Evolutionary conservation across 768 basidiomycete species (phyloP).

Genomic region (Galerina marginata): DNA sequence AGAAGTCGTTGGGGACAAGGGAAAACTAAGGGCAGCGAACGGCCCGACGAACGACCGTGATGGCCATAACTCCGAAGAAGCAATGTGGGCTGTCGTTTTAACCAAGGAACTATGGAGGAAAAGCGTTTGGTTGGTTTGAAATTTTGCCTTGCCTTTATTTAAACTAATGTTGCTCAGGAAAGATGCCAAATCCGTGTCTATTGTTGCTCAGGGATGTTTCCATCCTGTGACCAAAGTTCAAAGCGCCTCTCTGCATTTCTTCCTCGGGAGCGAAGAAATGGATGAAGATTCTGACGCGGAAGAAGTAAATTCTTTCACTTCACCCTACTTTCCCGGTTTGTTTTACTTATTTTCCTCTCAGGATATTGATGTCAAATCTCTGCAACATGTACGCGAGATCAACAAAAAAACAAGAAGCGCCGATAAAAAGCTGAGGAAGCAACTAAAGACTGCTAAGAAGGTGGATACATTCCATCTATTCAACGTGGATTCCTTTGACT

Average conservation of each 20-base stretch:
- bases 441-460: conserved; percentile 76
- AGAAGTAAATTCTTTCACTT: conserved; percentile 50
- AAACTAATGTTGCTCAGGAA: conserved; percentile 55
- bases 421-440: conserved; percentile 80
- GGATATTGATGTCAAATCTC: conserved; percentile 69
- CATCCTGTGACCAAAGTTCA: conserved; percentile 95
- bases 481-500: background rate
- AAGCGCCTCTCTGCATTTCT: conserved; percentile 93
- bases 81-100: conserved; percentile 96
- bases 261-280: conserved; percentile 87
- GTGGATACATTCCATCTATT: conserved; percentile 39
- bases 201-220: conserved; percentile 89
- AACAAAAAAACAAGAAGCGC: conserved; percentile 91
- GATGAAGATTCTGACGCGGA: conserved; percentile 76
- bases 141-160: background rate
- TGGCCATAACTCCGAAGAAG: conserved; percentile 72
- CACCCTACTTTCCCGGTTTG: background rate
- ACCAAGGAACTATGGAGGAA: conserved; percentile 96
- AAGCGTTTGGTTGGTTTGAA: conserved; percentile 71
- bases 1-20: conserved; percentile 84
- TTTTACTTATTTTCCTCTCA: conserved; percentile 32
- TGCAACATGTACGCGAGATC: conserved; percentile 88
- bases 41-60: conserved; percentile 43
- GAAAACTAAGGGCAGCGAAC: conserved; percentile 58
- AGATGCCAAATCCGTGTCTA: conserved; percentile 91